phyloP scores from a whole-genome alignment of 306 rosid species.

The Prunus mira region DNA sequence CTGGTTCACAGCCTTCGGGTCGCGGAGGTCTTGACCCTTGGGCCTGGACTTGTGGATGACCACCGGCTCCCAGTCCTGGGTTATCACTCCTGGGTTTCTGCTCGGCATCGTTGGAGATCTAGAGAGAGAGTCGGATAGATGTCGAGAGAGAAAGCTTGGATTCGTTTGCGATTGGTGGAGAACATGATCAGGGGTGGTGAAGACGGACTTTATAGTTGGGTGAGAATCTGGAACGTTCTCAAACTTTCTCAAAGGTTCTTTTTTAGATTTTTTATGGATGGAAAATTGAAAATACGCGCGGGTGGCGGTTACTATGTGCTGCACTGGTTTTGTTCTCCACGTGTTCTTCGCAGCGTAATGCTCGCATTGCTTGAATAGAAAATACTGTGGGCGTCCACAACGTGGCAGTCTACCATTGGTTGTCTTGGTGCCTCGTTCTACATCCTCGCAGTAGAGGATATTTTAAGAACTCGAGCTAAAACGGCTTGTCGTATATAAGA shows the following conservation, averaged over 20 bases:
- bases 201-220: neutral
- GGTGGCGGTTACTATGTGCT: neutral
- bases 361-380: neutral
- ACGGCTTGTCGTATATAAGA: neutral
- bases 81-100: constrained; percentile 50
- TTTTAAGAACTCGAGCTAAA: neutral
- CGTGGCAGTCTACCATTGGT: neutral
- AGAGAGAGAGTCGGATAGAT: neutral
- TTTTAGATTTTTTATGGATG: neutral
- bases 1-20: constrained; percentile 67
- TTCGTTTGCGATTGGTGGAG: no score
- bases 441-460: neutral
- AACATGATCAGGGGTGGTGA: neutral
- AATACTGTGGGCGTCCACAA: no score
- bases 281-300: neutral
- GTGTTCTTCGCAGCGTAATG: neutral
- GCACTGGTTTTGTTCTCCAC: neutral
- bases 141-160: neutral
- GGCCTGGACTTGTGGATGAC: constrained; percentile 61
- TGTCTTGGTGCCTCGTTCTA: neutral
- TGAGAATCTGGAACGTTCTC: constrained; percentile 13
- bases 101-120: constrained; percentile 48
- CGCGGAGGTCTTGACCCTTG: constrained; percentile 53
- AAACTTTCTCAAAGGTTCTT: neutral
- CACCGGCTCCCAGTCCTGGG: constrained; percentile 82